Evolutionary conservation across 305 asterid species (phyloP).

Genomic region (Ilex paraguariensis): DNA sequence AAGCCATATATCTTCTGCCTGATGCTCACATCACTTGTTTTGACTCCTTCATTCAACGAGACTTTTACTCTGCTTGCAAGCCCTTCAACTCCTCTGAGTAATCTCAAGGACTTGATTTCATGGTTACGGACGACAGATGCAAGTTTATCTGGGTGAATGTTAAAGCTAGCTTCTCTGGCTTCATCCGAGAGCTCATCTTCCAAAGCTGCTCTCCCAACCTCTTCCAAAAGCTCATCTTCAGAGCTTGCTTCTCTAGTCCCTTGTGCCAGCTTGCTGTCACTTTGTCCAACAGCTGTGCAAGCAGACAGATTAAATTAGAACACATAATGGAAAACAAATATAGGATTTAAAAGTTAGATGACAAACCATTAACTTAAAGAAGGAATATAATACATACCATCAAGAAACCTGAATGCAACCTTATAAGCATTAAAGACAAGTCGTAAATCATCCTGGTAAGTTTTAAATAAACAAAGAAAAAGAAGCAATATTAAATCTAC

Average conservation of each 20-base stretch:
- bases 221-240: too few species aligned
- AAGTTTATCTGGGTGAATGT: conserved; percentile 60
- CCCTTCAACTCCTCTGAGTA: conserved; percentile 57
- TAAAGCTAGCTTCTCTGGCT: conserved; percentile 46
- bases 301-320: conserved; percentile 1
- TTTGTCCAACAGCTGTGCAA: background rate
- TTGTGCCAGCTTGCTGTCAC: too few species aligned
- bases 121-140: conserved; percentile 57
- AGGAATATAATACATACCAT: background rate
- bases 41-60: conserved; percentile 48
- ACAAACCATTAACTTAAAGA: background rate
- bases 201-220: conserved; percentile 24
- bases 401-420: background rate
- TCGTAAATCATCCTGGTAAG: background rate
- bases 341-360: too few species aligned
- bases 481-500: too few species aligned
- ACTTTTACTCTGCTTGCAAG: conserved; percentile 45
- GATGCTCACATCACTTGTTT: conserved; percentile 30
- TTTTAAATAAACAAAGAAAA: too few species aligned
- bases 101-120: conserved; percentile 41
- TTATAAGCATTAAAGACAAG: background rate
- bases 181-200: conserved; percentile 37
- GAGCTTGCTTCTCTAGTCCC: too few species aligned
- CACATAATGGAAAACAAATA: conserved; percentile 5
- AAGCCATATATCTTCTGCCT: conserved; percentile 50